phyloP scores from a whole-genome alignment of 2,329 filamentous ascomycete species.

The Coniella vitis region DNA sequence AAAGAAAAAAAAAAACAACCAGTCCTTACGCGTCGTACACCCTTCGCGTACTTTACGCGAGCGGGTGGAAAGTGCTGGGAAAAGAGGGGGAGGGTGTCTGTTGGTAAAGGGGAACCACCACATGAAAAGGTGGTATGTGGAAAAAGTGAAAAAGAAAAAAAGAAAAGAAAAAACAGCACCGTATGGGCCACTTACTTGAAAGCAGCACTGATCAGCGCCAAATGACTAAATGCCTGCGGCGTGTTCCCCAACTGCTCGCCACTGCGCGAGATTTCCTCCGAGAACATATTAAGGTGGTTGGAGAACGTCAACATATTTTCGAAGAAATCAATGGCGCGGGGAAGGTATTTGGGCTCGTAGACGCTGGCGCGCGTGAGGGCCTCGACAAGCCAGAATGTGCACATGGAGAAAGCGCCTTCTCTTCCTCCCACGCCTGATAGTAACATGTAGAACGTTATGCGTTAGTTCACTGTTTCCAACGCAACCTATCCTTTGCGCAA shows the following conservation, averaged over 20 bases:
- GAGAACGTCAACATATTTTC: slow-evolving; percentile 73
- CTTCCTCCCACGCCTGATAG: slow-evolving; percentile 66
- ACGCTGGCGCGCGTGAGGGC: slow-evolving; percentile 62
- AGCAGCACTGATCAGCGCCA: slow-evolving; percentile 69
- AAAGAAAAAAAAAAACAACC: no score
- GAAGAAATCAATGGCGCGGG: slow-evolving; percentile 57
- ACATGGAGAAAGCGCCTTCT: slow-evolving; percentile 75
- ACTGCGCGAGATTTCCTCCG: slow-evolving; percentile 67
- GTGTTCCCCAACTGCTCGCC: slow-evolving; percentile 77
- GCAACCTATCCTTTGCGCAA: no score
- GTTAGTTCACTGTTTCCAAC: no score
- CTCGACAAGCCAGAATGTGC: slow-evolving; percentile 77
- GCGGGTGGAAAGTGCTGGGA: no score
- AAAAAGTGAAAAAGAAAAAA: neutral
- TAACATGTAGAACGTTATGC: no score
- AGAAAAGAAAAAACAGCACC: neutral
- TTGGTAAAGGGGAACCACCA: no score
- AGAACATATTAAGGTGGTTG: slow-evolving; percentile 69
- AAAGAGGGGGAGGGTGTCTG: no score
- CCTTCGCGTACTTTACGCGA: no score
- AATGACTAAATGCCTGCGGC: slow-evolving; percentile 71
- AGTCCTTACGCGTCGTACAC: no score
- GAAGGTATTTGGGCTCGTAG: slow-evolving; percentile 59
- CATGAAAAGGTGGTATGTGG: no score
- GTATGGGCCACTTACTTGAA: slow-evolving; percentile 44